A percentile compares a stretch with the other conserved stretches of the same genome.
Conservation (phyloP, 345 rosid genomes). For the Capsella bursapastoris region DNA sequence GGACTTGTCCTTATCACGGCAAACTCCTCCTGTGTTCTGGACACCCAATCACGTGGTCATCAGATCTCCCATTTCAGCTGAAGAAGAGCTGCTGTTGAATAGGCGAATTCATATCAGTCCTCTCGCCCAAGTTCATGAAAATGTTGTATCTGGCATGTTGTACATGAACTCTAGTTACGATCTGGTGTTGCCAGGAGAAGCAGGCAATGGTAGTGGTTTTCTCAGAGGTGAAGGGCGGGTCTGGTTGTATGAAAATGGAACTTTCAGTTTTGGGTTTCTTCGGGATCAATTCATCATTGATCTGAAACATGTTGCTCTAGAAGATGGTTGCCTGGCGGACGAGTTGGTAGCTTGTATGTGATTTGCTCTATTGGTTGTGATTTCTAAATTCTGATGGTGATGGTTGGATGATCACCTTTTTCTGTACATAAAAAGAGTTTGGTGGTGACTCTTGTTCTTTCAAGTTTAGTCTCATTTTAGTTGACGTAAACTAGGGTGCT, state of each 20-base stretch:
- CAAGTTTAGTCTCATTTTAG: slow-evolving; percentile 24
- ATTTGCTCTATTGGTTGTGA: slow-evolving; percentile 16
- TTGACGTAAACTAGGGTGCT: slow-evolving; percentile 1
- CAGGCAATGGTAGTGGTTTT: slow-evolving; percentile 32
- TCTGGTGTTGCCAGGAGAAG: slow-evolving; percentile 50
- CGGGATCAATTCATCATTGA: slow-evolving; percentile 65
- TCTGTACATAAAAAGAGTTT: slow-evolving; percentile 26
- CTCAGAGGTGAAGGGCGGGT: slow-evolving; percentile 71
- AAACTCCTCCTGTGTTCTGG: slow-evolving; percentile 76
- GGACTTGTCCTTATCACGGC: slow-evolving; percentile 53
- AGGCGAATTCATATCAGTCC: slow-evolving; percentile 56
- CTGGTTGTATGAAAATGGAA: slow-evolving; percentile 75
- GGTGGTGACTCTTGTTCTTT: slow-evolving; percentile 17
- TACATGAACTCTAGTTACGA: slow-evolving; percentile 69
- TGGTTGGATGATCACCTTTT: slow-evolving; percentile 3
- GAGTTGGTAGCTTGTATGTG: slow-evolving; percentile 36
- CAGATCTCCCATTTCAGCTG: slow-evolving; percentile 56
- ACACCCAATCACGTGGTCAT: slow-evolving; percentile 55
- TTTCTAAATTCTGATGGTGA: neutral
- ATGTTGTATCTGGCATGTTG: slow-evolving; percentile 57
- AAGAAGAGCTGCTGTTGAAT: slow-evolving; percentile 61
- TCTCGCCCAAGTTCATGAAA: slow-evolving; percentile 40
- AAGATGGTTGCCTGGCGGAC: slow-evolving; percentile 65
- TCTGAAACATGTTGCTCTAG: slow-evolving; percentile 59
- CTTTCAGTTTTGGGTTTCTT: slow-evolving; percentile 85